A percentile compares a stretch with the other conserved stretches of the same genome.
Evolutionary conservation across 768 basidiomycete species (phyloP).

Genomic region (Mycena alexandri): DNA sequence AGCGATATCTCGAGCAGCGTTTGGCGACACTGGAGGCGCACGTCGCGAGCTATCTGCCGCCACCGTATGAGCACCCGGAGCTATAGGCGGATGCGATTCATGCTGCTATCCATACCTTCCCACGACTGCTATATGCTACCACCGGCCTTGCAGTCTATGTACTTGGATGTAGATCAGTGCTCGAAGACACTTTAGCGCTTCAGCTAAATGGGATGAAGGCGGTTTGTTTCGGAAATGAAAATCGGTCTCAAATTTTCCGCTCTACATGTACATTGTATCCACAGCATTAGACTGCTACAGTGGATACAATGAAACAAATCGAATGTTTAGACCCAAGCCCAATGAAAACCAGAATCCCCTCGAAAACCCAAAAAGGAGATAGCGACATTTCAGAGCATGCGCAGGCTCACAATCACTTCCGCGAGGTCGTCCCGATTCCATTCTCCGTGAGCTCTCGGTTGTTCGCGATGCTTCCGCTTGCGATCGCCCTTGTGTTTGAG

Average conservation of each 20-base stretch:
- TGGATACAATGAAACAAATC: too few relatives aligned
- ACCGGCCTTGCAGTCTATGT: too few relatives aligned
- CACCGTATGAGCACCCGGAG: constrained; percentile 34
- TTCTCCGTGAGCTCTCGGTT: too few relatives aligned
- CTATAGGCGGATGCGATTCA: background rate
- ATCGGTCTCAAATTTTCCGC: too few relatives aligned
- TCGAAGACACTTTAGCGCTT: too few relatives aligned
- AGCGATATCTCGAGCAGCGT: constrained; percentile 38
- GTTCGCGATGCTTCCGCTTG: background rate
- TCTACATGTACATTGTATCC: too few relatives aligned
- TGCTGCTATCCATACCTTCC: background rate
- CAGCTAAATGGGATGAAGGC: too few relatives aligned
- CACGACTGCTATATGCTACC: background rate
- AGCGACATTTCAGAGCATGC: constrained; percentile 21
- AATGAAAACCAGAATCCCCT: background rate
- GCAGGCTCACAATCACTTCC: constrained; percentile 33
- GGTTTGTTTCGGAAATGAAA: too few relatives aligned
- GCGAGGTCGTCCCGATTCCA: constrained; percentile 33
- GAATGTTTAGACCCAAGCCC: too few relatives aligned
- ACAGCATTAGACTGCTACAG: too few relatives aligned
- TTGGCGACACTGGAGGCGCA: constrained; percentile 36
- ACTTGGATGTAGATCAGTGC: too few relatives aligned
- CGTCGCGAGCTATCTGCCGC: constrained; percentile 31
- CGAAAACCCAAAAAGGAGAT: background rate
- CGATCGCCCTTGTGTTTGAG: background rate